phyloP scores from a whole-genome alignment of 2,329 filamentous ascomycete species.

The Penicillium fuscoglaucum region DNA sequence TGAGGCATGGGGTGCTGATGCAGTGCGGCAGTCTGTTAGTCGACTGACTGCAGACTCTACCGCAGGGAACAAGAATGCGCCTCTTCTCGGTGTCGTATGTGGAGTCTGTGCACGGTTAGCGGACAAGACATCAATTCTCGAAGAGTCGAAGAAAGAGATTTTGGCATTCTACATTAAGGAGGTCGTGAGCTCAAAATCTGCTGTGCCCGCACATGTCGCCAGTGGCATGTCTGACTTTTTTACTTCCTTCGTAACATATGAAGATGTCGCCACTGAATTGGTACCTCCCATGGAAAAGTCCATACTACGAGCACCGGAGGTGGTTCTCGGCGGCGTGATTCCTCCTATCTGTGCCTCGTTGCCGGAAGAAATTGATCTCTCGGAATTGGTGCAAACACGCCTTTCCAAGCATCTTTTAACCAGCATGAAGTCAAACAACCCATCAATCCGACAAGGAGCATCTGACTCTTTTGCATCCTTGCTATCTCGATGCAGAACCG shows the following conservation, averaged over 20 bases:
- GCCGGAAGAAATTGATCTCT: conserved; percentile 71
- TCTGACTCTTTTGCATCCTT: conserved; percentile 71
- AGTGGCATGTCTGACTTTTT: conserved; percentile 81
- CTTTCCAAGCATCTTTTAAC: conserved; percentile 85
- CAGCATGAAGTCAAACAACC: conserved; percentile 87
- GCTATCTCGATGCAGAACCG: conserved; percentile 62
- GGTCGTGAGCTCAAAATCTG: conserved; percentile 73
- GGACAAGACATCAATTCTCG: conserved; percentile 62
- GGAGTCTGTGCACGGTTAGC: conserved; percentile 77
- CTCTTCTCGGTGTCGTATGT: conserved; percentile 80
- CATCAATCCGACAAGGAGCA: conserved; percentile 71
- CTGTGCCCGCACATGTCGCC: conserved; percentile 70
- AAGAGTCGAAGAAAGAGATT: conserved; percentile 68
- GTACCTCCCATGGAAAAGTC: conserved; percentile 85
- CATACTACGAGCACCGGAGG: conserved; percentile 83
- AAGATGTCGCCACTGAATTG: conserved; percentile 74
- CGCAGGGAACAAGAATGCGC: conserved; percentile 67
- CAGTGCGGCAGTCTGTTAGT: conserved; percentile 63
- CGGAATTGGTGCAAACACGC: conserved; percentile 67
- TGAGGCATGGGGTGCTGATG: conserved; percentile 58
- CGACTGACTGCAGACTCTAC: conserved; percentile 68
- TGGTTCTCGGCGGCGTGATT: conserved; percentile 78
- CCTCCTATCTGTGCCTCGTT: conserved; percentile 71
- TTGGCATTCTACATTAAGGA: conserved; percentile 84
- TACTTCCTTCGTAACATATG: conserved; percentile 65